phyloP scores from a whole-genome alignment of 2,329 filamentous ascomycete species.

The Knufia fluminis region DNA sequence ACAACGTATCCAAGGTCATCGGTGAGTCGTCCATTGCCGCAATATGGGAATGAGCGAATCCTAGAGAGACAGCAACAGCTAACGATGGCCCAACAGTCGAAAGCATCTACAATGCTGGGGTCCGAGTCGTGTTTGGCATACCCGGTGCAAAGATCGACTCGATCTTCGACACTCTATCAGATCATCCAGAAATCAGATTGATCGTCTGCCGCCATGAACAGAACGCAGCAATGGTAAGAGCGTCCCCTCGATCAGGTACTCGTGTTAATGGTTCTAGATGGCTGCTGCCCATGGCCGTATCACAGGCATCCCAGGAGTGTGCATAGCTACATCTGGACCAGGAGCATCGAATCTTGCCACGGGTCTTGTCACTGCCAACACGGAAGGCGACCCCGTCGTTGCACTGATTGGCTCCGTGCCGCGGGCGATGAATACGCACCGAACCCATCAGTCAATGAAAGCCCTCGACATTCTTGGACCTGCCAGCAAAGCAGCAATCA shows the following conservation, averaged over 20 bases:
- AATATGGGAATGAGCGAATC: background rate
- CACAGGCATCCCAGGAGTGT: conserved; percentile 39
- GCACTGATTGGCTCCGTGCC: conserved; percentile 42
- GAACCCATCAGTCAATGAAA: conserved; percentile 41
- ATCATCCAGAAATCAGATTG: conserved; percentile 40
- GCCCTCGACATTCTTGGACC: conserved; percentile 37
- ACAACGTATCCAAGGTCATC: conserved; percentile 12
- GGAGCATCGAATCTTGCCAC: conserved; percentile 41
- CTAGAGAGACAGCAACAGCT: background rate
- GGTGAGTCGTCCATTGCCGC: background rate
- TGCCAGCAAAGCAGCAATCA: conserved; percentile 35
- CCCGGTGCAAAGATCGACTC: conserved; percentile 42
- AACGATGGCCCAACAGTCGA: too few relatives aligned
- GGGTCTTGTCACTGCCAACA: conserved; percentile 39
- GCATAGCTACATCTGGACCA: conserved; percentile 40
- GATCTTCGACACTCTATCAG: conserved; percentile 38
- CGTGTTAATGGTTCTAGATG: conserved; percentile 26
- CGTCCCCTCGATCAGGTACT: too few relatives aligned
- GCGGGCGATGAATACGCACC: conserved; percentile 35
- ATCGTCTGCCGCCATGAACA: conserved; percentile 43
- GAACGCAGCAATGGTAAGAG: conserved; percentile 39
- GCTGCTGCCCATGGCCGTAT: conserved; percentile 39
- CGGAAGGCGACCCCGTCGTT: conserved; percentile 40
- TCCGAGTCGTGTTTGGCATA: conserved; percentile 40
- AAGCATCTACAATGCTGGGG: conserved; percentile 33